Evolutionary conservation across 192 early-diverging fungal species (phyloP).

Genomic region (Chytriomyces sp.): DNA sequence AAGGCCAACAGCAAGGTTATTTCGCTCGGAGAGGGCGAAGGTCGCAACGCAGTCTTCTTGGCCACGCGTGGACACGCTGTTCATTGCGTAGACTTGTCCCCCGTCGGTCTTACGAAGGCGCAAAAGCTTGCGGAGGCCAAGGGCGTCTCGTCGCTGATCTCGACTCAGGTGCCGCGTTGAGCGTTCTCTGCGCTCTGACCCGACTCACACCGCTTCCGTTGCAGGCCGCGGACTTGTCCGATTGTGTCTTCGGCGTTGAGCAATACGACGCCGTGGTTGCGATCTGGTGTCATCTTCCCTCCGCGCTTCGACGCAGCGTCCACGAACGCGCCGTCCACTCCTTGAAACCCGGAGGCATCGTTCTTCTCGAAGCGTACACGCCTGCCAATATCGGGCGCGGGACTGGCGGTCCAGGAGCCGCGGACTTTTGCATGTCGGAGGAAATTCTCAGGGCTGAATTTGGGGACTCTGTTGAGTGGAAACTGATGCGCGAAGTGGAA

Average conservation of each 20-base stretch:
- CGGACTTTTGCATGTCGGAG: slow-evolving; percentile 11
- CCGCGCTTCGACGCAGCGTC: neutral
- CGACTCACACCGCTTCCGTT: neutral
- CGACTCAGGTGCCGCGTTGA: neutral
- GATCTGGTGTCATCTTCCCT: slow-evolving; percentile 2
- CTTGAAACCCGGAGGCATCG: slow-evolving; percentile 9
- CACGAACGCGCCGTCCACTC: neutral
- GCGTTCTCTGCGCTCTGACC: no score
- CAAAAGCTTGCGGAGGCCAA: neutral
- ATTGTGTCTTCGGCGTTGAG: neutral
- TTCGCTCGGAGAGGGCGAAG: slow-evolving; percentile 31
- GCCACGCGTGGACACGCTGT: slow-evolving; percentile 31
- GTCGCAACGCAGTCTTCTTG: slow-evolving; percentile 29
- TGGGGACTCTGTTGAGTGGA: no score
- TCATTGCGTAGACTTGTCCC: slow-evolving; percentile 25
- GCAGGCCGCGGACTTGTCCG: neutral
- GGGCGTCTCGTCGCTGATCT: neutral
- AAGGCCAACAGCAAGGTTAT: neutral
- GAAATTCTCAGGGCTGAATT: slow-evolving; percentile 12
- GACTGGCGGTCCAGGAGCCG: slow-evolving; percentile 23
- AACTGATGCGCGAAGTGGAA: slow-evolving; percentile 10
- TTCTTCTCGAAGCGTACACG: slow-evolving; percentile 25
- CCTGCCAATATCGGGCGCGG: slow-evolving; percentile 22
- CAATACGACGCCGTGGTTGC: neutral
- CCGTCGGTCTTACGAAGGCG: slow-evolving; percentile 20